Evolutionary conservation across 2,329 filamentous ascomycete species (phyloP).

Genomic region (Claviceps spartinae): DNA sequence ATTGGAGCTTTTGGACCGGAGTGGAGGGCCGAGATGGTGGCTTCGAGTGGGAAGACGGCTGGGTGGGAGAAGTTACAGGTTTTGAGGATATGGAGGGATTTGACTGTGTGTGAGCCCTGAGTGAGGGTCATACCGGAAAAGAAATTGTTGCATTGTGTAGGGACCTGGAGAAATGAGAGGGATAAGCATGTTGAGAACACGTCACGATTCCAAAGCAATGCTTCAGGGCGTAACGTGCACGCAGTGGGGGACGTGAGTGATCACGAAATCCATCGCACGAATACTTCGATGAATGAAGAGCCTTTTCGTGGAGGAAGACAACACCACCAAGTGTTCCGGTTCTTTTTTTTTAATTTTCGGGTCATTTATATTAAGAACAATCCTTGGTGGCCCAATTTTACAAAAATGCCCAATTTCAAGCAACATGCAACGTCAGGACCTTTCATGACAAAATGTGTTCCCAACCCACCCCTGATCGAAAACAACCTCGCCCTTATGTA

Average conservation of each 20-base stretch:
- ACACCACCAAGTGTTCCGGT: not conserved
- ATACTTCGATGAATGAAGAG: not conserved
- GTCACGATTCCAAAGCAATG: not conserved
- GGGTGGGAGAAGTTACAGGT: conserved; percentile 94
- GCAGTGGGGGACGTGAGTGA: too few species aligned
- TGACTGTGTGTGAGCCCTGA: not conserved
- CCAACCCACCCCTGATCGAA: too few species aligned
- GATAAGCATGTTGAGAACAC: not conserved
- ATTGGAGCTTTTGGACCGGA: conserved; percentile 36
- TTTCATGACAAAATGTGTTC: not conserved
- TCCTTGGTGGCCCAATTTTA: conserved; percentile 18
- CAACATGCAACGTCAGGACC: conserved; percentile 1
- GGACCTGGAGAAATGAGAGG: not conserved
- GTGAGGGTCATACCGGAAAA: not conserved
- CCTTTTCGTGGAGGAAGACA: not conserved
- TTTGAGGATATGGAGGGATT: conserved; percentile 64
- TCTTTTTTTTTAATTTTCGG: not conserved
- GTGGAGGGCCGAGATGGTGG: conserved; percentile 70
- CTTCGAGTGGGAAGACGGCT: conserved; percentile 70
- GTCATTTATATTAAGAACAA: not conserved
- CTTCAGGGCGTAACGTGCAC: not conserved
- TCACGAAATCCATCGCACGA: not conserved
- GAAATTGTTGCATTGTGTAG: not conserved
- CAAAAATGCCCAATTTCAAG: conserved; percentile 23
- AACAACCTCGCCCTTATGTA: too few species aligned